phyloP scores from a whole-genome alignment of 495 filamentous ascomycete species.

The Aspergillus diversus region DNA sequence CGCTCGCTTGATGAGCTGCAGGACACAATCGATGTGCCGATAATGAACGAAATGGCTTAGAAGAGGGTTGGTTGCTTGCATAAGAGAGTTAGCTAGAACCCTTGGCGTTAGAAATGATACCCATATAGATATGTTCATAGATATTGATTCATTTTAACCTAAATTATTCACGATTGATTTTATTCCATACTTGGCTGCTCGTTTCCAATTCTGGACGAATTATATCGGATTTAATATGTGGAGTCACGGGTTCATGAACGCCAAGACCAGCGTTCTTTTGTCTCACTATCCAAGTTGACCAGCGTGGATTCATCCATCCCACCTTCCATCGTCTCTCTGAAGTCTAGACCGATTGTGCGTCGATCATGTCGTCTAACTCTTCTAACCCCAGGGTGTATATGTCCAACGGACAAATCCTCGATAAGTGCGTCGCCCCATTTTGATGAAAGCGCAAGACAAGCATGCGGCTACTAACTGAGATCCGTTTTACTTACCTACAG shows the following conservation, averaged over 20 bases:
- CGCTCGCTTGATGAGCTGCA: slow-evolving; percentile 57
- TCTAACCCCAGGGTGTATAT: slow-evolving; percentile 38
- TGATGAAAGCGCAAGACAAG: neutral
- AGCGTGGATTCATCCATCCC: neutral
- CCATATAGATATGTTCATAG: slow-evolving; percentile 24
- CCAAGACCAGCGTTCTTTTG: slow-evolving; percentile 12
- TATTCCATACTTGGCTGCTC: slow-evolving; percentile 14
- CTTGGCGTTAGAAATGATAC: slow-evolving; percentile 20
- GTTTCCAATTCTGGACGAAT: neutral
- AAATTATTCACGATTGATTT: slow-evolving; percentile 6
- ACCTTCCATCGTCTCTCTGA: slow-evolving; percentile 5
- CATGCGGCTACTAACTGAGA: slow-evolving; percentile 29
- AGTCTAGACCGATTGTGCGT: neutral
- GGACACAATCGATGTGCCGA: slow-evolving; percentile 9
- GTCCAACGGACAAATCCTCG: slow-evolving; percentile 43
- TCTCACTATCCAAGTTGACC: slow-evolving; percentile 4
- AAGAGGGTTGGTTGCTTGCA: neutral
- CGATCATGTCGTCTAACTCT: slow-evolving; percentile 33
- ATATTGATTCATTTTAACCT: slow-evolving; percentile 15
- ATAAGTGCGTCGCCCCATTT: slow-evolving; percentile 29
- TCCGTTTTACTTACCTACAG: slow-evolving; percentile 27
- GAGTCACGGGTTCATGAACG: slow-evolving; percentile 18
- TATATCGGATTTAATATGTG: neutral
- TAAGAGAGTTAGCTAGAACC: slow-evolving; percentile 1
- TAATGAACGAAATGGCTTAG: slow-evolving; percentile 14